Evolutionary conservation across 2,329 filamentous ascomycete genomes (phyloP).

Genomic region (Aspergillus unguis): DNA sequence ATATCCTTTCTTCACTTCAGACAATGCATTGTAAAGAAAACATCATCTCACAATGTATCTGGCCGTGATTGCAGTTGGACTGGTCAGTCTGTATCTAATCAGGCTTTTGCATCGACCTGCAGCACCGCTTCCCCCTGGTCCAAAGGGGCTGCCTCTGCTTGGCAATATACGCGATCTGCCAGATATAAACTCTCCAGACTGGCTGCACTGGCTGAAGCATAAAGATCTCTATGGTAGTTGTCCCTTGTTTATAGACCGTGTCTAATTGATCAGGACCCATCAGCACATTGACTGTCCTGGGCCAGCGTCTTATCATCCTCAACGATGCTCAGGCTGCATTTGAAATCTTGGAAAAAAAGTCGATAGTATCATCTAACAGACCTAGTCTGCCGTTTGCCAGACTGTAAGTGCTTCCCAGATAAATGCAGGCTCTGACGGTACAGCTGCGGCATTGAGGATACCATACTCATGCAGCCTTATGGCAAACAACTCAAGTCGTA

Average conservation of each 20-base stretch:
- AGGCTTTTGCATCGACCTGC: too few species aligned
- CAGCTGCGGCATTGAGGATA: conserved; percentile 41
- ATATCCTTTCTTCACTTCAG: too few species aligned
- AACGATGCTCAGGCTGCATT: conserved; percentile 31
- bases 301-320: conserved; percentile 37
- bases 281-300: conserved; percentile 38
- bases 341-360: conserved; percentile 37
- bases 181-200: conserved; percentile 35
- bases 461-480: conserved; percentile 36
- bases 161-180: conserved; percentile 53
- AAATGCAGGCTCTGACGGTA: not conserved
- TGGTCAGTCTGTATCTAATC: too few species aligned
- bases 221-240: conserved; percentile 40
- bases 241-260: not conserved
- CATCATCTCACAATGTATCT: too few species aligned
- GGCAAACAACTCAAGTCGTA: conserved; percentile 39
- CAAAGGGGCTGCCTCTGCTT: conserved; percentile 46
- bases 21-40: too few species aligned
- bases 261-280: conserved; percentile 27
- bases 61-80: too few species aligned
- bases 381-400: conserved; percentile 34
- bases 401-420: conserved; percentile 28
- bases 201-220: conserved; percentile 44
- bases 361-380: conserved; percentile 29
- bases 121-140: conserved; percentile 47